These are phyloP conservation scores for Tulasnella sp. DNA, from an alignment of 768 basidiomycete genomes.

Conservation along the genomic window DNA sequence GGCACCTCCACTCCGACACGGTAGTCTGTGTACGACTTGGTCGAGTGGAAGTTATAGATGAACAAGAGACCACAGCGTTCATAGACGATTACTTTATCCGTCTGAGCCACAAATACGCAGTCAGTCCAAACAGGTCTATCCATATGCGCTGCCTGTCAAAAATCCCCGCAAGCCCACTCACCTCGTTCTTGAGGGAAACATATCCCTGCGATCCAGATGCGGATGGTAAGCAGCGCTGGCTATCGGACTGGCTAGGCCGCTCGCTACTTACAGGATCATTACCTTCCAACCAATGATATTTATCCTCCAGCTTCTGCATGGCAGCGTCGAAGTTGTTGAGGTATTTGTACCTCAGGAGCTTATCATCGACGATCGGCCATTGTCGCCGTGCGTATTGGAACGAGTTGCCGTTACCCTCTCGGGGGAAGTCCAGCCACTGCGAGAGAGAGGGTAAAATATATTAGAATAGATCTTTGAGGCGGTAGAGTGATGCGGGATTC, in stretches of 20 bases:
- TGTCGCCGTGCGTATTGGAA: conserved; percentile 96
- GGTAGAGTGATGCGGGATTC: conserved; percentile 18
- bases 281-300: conserved; percentile 74
- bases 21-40: conserved; percentile 86
- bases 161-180: not conserved
- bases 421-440: conserved; percentile 98
- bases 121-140: too few species aligned
- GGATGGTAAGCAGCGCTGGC: not conserved
- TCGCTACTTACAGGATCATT: conserved; percentile 46
- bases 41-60: conserved; percentile 94
- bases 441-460: not conserved
- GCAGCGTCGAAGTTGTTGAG: conserved; percentile 86
- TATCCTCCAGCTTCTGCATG: conserved; percentile 79
- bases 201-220: conserved; percentile 46
- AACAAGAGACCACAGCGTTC: conserved; percentile 91
- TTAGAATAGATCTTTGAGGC: not conserved
- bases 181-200: conserved; percentile 87
- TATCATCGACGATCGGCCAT: conserved; percentile 89
- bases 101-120: conserved; percentile 16
- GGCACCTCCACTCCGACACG: conserved; percentile 77
- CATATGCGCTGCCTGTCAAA: not conserved
- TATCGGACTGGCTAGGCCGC: too few species aligned
- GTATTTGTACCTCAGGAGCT: conserved; percentile 78
- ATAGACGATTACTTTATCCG: conserved; percentile 85
- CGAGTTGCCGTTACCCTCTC: conserved; percentile 88